Percentiles rank a stretch among this genome's conserved stretches.
Evolutionary conservation across 805 yeast species (phyloP).

Genomic region (Yarrowia yakushimensis): DNA sequence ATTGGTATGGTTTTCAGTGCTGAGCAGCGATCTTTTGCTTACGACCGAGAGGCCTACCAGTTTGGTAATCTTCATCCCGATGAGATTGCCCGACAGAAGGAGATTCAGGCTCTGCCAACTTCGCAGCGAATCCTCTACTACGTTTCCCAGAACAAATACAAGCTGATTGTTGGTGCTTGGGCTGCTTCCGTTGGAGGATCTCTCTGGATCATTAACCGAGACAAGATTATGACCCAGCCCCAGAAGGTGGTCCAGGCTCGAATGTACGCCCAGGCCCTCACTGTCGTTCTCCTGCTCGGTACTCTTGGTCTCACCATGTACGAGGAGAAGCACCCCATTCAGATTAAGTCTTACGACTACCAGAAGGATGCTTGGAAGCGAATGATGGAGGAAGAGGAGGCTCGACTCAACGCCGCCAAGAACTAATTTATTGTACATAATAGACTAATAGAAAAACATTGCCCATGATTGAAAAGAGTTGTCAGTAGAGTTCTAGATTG

Average conservation of each 20-base stretch:
- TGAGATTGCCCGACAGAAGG: constrained; percentile 40
- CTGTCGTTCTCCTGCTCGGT: constrained; percentile 66
- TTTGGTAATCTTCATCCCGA: constrained; percentile 45
- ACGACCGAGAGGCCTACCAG: constrained; percentile 61
- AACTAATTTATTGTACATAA: constrained; percentile 24
- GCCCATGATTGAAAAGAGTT: not conserved
- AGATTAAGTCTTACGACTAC: constrained; percentile 18
- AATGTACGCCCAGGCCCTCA: constrained; percentile 84
- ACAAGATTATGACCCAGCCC: constrained; percentile 66
- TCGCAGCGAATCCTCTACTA: constrained; percentile 50
- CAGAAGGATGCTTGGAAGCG: constrained; percentile 48
- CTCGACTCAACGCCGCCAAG: constrained; percentile 30
- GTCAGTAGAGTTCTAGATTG: no score
- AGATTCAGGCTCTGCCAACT: constrained; percentile 51
- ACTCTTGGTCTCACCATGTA: constrained; percentile 49
- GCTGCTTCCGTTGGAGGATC: constrained; percentile 77
- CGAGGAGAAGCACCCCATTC: constrained; percentile 32
- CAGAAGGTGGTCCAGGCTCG: constrained; percentile 86
- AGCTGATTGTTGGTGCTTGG: constrained; percentile 68
- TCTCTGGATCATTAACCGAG: constrained; percentile 69
- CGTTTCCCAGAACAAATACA: constrained; percentile 55
- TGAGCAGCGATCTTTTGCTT: constrained; percentile 65
- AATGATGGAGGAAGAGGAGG: constrained; percentile 45
- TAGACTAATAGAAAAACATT: constrained; percentile 20
- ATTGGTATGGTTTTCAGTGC: constrained; percentile 59